Conservation (phyloP, 2,329 filamentous ascomycete species). For the Neopestalotiopsis sp. region DNA sequence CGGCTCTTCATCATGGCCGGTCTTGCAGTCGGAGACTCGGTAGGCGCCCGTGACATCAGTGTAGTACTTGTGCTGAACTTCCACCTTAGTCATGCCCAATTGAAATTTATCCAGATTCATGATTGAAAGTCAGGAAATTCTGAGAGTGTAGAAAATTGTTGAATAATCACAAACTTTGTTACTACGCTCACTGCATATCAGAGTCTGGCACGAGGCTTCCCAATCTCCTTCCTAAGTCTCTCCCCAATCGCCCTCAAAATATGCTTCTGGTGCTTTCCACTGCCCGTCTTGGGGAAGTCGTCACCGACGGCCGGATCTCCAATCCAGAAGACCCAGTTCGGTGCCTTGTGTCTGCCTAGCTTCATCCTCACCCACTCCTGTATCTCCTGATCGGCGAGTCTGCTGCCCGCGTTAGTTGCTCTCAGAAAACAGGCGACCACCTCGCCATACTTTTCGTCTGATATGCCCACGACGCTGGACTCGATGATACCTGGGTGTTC, state of each 20-base stretch:
- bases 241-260: neutral
- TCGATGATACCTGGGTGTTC: constrained; percentile 73
- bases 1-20: too few relatives aligned
- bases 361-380: constrained; percentile 73
- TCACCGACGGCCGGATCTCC: constrained; percentile 44
- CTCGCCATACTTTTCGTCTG: constrained; percentile 84
- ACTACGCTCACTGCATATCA: neutral
- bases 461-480: constrained; percentile 81
- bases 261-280: constrained; percentile 91
- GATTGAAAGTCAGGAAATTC: too few relatives aligned
- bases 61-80: too few relatives aligned
- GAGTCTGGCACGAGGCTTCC: neutral
- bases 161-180: too few relatives aligned
- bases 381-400: constrained; percentile 59
- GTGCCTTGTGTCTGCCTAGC: constrained; percentile 78
- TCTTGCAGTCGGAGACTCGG: too few relatives aligned
- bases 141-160: neutral
- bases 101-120: too few relatives aligned
- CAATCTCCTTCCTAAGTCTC: neutral
- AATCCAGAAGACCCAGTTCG: constrained; percentile 88
- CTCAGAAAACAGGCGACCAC: constrained; percentile 83
- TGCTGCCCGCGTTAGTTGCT: constrained; percentile 47
- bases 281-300: constrained; percentile 91
- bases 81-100: too few relatives aligned
- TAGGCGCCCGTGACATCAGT: too few relatives aligned